Percentiles rank a stretch among this genome's conserved stretches.
Evolutionary conservation across 2,329 filamentous ascomycete genomes (phyloP).

Genomic region (Didymella lethalis): DNA sequence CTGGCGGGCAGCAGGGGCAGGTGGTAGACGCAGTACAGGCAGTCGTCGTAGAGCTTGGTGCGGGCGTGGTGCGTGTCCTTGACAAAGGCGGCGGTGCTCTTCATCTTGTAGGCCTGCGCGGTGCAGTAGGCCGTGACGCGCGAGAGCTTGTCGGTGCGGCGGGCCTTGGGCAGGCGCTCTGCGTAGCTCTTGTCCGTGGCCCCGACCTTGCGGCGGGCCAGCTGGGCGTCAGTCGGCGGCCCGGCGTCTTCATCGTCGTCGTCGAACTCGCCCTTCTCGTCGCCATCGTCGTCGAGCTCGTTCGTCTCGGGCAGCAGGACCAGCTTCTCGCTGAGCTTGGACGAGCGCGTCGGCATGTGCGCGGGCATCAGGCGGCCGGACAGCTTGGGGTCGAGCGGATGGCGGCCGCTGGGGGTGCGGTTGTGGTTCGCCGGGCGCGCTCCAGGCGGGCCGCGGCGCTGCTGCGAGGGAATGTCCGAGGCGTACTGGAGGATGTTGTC

Average conservation of each 20-base stretch:
- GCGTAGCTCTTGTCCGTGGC: conserved; percentile 85
- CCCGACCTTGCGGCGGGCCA: conserved; percentile 68
- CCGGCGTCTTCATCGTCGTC: conserved; percentile 61
- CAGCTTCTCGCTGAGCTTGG: conserved; percentile 96
- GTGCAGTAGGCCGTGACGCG: conserved; percentile 96
- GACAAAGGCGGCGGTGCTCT: conserved; percentile 86
- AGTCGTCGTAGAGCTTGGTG: conserved; percentile 98
- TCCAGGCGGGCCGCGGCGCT: conserved; percentile 76
- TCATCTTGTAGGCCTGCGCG: conserved; percentile 90
- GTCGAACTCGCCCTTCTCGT: conserved; percentile 63
- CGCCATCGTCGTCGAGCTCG: conserved; percentile 59
- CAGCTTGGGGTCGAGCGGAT: conserved; percentile 64
- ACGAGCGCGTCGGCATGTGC: conserved; percentile 82
- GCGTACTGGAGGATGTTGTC: conserved; percentile 95
- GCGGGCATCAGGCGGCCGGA: conserved; percentile 65
- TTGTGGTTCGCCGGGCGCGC: conserved; percentile 58
- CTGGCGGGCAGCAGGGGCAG: conserved; percentile 83
- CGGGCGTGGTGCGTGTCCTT: conserved; percentile 86
- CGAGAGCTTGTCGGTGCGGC: conserved; percentile 85
- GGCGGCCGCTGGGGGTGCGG: conserved; percentile 58
- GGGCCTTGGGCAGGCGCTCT: conserved; percentile 86
- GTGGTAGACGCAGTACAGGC: conserved; percentile 94
- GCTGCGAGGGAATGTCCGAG: conserved; percentile 93
- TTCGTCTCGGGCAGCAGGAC: conserved; percentile 87
- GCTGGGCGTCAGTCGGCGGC: conserved; percentile 74